Evolutionary conservation across 1,139 yeast species (phyloP).

Genomic region (Candida glucosophila): DNA sequence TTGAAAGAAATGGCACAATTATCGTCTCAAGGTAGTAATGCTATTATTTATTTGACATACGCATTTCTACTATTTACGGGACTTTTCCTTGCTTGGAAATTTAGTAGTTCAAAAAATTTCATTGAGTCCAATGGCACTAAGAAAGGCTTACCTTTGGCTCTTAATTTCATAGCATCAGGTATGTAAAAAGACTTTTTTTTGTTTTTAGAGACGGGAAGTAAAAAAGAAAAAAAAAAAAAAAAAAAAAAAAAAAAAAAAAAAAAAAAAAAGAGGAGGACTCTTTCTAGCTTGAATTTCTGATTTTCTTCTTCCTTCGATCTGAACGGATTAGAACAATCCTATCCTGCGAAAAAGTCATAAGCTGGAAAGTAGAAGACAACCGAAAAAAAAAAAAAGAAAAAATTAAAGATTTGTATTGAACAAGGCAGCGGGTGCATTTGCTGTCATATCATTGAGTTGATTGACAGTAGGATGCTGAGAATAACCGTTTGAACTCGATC

Average conservation of each 20-base stretch:
- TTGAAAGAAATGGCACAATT: slow-evolving; percentile 16
- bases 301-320: too few species aligned
- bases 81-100: slow-evolving; percentile 46
- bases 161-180: slow-evolving; percentile 86
- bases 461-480: slow-evolving; percentile 50
- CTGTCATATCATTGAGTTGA: slow-evolving; percentile 10
- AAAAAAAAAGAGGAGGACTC: too few species aligned
- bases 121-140: slow-evolving; percentile 76
- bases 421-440: slow-evolving; percentile 43
- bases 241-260: too few species aligned
- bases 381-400: too few species aligned
- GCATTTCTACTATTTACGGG: slow-evolving; percentile 58
- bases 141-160: slow-evolving; percentile 68
- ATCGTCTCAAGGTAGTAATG: slow-evolving; percentile 47
- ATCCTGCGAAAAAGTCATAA: too few species aligned
- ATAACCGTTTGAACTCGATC: slow-evolving; percentile 79
- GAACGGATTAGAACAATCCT: too few species aligned
- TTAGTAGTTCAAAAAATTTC: slow-evolving; percentile 43
- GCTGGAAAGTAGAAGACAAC: too few species aligned
- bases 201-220: too few species aligned
- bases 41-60: slow-evolving; percentile 69
- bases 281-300: too few species aligned
- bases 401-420: too few species aligned
- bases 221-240: too few species aligned
- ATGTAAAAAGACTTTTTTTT: slow-evolving; percentile 31